A percentile compares a stretch with the other conserved stretches of the same genome.
phyloP scores from a whole-genome alignment of 768 basidiomycete genomes.

The Trichaptum fuscoviolaceum region DNA sequence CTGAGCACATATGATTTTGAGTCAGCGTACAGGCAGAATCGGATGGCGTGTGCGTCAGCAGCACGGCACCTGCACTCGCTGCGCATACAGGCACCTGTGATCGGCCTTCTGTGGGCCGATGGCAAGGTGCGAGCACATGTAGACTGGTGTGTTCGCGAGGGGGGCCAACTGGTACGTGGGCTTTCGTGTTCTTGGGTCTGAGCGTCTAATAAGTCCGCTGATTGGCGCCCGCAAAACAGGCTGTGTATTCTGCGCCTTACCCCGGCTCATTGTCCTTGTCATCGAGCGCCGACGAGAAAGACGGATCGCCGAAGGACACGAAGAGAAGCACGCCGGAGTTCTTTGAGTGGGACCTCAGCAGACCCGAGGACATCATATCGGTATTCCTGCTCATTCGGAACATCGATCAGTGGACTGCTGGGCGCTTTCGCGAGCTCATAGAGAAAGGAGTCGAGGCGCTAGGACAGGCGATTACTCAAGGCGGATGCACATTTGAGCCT shows the following conservation, averaged over 20 bases:
- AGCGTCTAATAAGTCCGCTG: conserved; percentile 1
- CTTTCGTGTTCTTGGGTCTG: conserved; percentile 6
- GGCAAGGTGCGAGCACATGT: conserved; percentile 48
- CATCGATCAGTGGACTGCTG: conserved; percentile 47
- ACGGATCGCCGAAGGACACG: neutral
- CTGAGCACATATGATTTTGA: conserved; percentile 42
- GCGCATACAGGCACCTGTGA: conserved; percentile 39
- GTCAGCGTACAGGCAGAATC: conserved; percentile 53
- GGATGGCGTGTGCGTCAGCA: conserved; percentile 48
- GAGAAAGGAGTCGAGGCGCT: conserved; percentile 34
- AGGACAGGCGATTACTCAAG: conserved; percentile 27
- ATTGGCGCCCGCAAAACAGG: conserved; percentile 23
- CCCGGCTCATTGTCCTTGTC: conserved; percentile 14
- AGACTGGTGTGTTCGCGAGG: conserved; percentile 42
- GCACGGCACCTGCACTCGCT: conserved; percentile 47
- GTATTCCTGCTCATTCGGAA: conserved; percentile 49
- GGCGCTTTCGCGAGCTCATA: conserved; percentile 36
- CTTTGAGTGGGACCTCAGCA: conserved; percentile 45
- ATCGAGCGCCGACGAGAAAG: neutral
- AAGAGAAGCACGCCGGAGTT: conserved; percentile 25
- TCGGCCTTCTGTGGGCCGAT: conserved; percentile 51
- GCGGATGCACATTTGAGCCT: conserved; percentile 32
- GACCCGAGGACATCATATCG: conserved; percentile 39
- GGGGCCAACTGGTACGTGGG: conserved; percentile 31
- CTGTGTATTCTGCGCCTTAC: conserved; percentile 47